Percentiles rank a stretch among this genome's conserved stretches.
These are phyloP conservation scores for Rhodotorula sp. DNA, from an alignment of 1,284 basidiomycete species.

Conservation along the genomic window DNA sequence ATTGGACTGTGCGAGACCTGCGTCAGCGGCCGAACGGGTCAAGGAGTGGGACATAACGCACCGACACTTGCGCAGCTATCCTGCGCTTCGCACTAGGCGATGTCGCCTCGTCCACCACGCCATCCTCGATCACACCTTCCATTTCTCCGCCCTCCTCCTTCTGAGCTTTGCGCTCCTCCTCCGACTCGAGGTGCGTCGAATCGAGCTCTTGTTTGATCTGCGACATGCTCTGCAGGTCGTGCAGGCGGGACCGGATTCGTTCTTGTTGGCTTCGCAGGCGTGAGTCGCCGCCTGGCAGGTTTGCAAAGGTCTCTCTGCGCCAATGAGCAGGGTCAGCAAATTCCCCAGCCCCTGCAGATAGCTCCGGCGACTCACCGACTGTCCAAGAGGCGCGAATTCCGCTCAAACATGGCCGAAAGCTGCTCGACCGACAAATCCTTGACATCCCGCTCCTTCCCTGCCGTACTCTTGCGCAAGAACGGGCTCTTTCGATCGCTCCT, in stretches of 20 bases:
- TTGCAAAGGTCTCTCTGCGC: slow-evolving; percentile 15
- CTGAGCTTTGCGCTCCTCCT: background rate
- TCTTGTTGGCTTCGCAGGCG: slow-evolving; percentile 18
- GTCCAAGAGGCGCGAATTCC: slow-evolving; percentile 24
- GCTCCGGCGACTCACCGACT: slow-evolving; percentile 16
- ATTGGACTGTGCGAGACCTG: background rate
- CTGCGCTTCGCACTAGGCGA: slow-evolving; percentile 27
- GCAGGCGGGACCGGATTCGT: slow-evolving; percentile 20
- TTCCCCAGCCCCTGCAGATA: background rate
- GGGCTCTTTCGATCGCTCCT: slow-evolving; percentile 24
- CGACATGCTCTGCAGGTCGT: slow-evolving; percentile 20
- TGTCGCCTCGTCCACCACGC: slow-evolving; percentile 6
- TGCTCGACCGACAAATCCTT: slow-evolving; percentile 15
- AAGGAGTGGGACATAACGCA: slow-evolving; percentile 1
- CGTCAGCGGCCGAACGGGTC: background rate
- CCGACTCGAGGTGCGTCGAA: slow-evolving; percentile 18
- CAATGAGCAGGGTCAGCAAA: background rate
- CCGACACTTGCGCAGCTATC: slow-evolving; percentile 22
- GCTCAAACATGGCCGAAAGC: slow-evolving; percentile 19
- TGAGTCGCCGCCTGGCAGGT: slow-evolving; percentile 31
- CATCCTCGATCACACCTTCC: background rate
- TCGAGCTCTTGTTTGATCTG: slow-evolving; percentile 22
- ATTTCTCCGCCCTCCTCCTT: background rate
- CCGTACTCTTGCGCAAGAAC: slow-evolving; percentile 19
- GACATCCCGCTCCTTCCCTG: slow-evolving; percentile 34